Evolutionary conservation across 116 monocot species (phyloP).

Genomic region (Trichopus zeylanicus): DNA sequence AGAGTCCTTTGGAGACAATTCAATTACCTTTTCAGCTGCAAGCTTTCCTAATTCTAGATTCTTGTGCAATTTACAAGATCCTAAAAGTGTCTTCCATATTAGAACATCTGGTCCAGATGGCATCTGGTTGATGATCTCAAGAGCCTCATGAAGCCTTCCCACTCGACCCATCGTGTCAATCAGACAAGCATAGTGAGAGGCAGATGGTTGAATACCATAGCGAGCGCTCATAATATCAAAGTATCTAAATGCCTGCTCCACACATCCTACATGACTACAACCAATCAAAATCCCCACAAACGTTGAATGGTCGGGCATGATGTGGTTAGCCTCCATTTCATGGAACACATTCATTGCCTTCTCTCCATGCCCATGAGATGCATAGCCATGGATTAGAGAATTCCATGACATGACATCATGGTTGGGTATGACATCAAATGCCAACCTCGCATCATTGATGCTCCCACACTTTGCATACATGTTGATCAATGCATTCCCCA

Average conservation of each 20-base stretch:
- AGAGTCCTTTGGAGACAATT: constrained; percentile 35
- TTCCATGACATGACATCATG: constrained; percentile 73
- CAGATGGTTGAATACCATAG: constrained; percentile 15
- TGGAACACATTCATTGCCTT: constrained; percentile 25
- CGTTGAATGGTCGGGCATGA: constrained; percentile 44
- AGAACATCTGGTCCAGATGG: constrained; percentile 36
- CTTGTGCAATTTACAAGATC: constrained; percentile 54
- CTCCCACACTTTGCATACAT: constrained; percentile 67
- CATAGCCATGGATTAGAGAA: constrained; percentile 55
- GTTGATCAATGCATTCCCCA: constrained; percentile 65
- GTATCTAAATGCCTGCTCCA: constrained; percentile 35
- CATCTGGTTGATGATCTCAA: constrained; percentile 43
- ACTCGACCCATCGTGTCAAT: constrained; percentile 48
- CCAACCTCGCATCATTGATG: constrained; percentile 27
- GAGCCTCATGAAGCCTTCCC: constrained; percentile 40
- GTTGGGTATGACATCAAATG: constrained; percentile 34
- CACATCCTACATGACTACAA: constrained; percentile 41
- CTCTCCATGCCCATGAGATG: constrained; percentile 29
- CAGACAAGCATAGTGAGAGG: constrained; percentile 42
- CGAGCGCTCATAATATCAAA: constrained; percentile 40
- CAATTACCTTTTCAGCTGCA: constrained; percentile 35
- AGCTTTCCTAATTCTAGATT: constrained; percentile 54
- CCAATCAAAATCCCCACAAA: constrained; percentile 48
- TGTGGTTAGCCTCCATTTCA: constrained; percentile 14
- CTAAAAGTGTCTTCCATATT: constrained; percentile 60